These are phyloP conservation scores for Perkinsus olseni DNA, from an alignment of 169 alveolate genomes.

Conservation along the genomic window DNA sequence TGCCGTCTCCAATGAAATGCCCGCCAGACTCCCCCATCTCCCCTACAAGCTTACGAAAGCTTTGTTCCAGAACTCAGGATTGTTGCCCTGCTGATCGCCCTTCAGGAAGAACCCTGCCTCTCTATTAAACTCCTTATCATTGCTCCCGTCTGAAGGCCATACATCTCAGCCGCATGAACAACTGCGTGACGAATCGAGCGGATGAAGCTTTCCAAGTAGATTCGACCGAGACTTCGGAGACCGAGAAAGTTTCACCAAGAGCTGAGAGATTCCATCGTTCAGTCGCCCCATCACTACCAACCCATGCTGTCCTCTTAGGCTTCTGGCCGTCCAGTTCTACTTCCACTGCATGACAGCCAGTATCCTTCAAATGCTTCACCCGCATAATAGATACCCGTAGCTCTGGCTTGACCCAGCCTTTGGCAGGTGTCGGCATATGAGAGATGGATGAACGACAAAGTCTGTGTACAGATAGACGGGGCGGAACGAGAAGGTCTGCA, in stretches of 20 bases:
- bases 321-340: neutral
- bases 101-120: neutral
- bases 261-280: no score
- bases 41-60: no score
- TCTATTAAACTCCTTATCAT: neutral
- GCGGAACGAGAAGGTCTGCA: no score
- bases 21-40: no score
- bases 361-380: neutral
- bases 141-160: neutral
- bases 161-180: no score
- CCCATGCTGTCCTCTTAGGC: neutral
- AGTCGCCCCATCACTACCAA: neutral
- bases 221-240: no score
- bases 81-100: neutral
- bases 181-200: no score
- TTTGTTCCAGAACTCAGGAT: neutral
- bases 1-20: no score
- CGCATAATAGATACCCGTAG: neutral
- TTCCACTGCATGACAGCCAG: neutral
- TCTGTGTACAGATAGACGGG: no score
- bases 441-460: neutral
- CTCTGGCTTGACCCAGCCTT: neutral
- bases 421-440: neutral
- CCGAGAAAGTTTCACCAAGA: neutral
- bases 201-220: no score